Base-by-base conservation (phyloP, 768 basidiomycete genomes). In the Gelatoporia subvermispora region DNA sequence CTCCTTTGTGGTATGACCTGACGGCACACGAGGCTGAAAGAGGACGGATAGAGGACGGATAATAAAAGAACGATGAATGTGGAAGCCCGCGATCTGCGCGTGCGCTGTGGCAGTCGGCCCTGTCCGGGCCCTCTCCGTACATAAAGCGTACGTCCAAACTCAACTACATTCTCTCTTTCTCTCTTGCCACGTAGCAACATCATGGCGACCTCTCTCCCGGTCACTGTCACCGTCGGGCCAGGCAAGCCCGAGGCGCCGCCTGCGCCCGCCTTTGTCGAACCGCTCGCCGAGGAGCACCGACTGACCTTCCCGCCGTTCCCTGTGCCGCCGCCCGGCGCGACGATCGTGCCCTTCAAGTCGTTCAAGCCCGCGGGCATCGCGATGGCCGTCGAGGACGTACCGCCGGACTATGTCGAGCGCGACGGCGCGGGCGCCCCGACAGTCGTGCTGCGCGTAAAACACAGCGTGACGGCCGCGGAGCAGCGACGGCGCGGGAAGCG, bases 371-470 rank as follows among this genome's bases (percentile, higher is more conserved):
- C 61, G 39, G 85, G 84, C 8, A 82, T 85, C 53, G 71, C 73
- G 50, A 69, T 79, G 48, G 72, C 53, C 1, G 50, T 63, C 3
- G 70, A 74, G 9, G 78, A 74, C n/a, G 37, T 43, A 7, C 7
- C 28, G 28, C 38, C 38, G 13, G n/a, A 9, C 13, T 18, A 46
- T 43, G 61, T 67, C 25, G 87, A 91, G 64, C 65, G 78, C 43
- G 88, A 92, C 59, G 78, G 75, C 0, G 60, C 77, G 1, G 86
- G 84, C 9, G 77, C 88, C 45, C 80, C 82, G 0, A 90, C 89
- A 11, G 67, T 89, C 20, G 60, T 68, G 34, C 65, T 87, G 47
- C 63, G 64, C 23, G 66, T 68, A 28, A 76, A 72, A 43, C 88
- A 90, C 56, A 82, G 85, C 48, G 61, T 65, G 47, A 77, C 78